Percentiles rank a stretch among this genome's conserved stretches.
These are phyloP conservation scores for Henckelia pumila DNA, from an alignment of 257 asterid species.

Conservation along the genomic window DNA sequence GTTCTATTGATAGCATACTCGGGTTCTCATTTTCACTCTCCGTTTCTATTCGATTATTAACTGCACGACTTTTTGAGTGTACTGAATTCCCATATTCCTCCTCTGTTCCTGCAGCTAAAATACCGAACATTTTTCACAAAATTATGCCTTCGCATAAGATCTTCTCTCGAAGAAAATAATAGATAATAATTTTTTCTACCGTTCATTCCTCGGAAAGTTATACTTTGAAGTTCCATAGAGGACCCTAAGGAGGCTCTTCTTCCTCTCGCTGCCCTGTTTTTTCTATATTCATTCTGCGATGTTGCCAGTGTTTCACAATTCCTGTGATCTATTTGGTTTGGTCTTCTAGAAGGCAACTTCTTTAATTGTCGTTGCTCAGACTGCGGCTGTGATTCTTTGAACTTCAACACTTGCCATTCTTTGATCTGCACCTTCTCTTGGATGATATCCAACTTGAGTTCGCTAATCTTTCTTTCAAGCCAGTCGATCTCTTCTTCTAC, in stretches of 20 bases:
- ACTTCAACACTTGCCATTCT: conserved; percentile 42
- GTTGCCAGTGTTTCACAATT: conserved; percentile 33
- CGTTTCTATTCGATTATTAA: conserved; percentile 27
- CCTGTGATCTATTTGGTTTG: conserved; percentile 31
- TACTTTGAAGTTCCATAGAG: conserved; percentile 42
- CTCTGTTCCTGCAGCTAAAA: conserved; percentile 36
- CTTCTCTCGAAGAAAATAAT: conserved; percentile 10
- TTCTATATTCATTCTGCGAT: conserved; percentile 46
- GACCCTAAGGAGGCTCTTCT: conserved; percentile 69
- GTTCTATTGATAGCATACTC: conserved; percentile 70
- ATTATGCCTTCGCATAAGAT: conserved; percentile 11
- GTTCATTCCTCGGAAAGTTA: conserved; percentile 31
- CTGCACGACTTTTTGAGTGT: conserved; percentile 34
- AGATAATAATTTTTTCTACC: conserved; percentile 22
- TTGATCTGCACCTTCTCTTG: conserved; percentile 51
- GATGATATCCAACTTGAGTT: conserved; percentile 45
- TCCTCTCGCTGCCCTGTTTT: conserved; percentile 35
- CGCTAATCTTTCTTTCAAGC: conserved; percentile 61
- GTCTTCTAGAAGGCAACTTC: conserved; percentile 44
- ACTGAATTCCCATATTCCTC: conserved; percentile 41
- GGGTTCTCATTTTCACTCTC: conserved; percentile 49
- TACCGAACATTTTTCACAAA: conserved; percentile 15
- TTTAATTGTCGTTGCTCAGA: conserved; percentile 34
- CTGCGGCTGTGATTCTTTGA: conserved; percentile 40
- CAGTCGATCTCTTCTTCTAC: conserved; percentile 75